Base-by-base conservation (phyloP, 139 green algal species). In the Volvox reticuliferus region DNA sequence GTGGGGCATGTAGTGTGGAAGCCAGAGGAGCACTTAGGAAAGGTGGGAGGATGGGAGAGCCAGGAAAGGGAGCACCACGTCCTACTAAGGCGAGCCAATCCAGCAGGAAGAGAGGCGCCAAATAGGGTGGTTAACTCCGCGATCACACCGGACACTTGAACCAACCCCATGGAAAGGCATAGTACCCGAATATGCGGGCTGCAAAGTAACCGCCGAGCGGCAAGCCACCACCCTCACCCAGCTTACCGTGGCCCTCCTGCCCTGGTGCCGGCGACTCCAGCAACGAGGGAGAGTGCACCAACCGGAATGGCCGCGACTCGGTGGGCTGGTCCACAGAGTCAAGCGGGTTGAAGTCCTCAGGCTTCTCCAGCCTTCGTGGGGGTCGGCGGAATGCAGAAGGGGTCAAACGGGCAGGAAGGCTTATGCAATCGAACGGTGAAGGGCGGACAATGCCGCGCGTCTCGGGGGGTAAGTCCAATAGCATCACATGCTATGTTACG, bases 261-360 rank as follows among this genome's bases (percentile, higher is more conserved):
- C 81, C 81, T 21, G 81, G 81, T 55, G 28, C 19, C n/a, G 81
- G 81, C 18, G 81, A 87, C 62, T 76, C 81, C 0, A 87, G 16
- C 1, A 78, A 63, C 55, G 81, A 76, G 0, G 81, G 81, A 9
- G 32, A 61, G 30, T 61, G 81, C 19, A 33, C 35, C 30, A 87
- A 63, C 19, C 81, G 61, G 32, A 87, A 76, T 21, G 81, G 81
- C 61, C 35, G 30, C n/a, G 61, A 62, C 30, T 87, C 81, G 9
- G 62, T 50, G 28, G 81, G 81, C 79, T 37, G 26, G 26, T 86
- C 79, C 79, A 73, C 79, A 28, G 79, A 86, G 62, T 88, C 82
- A 30, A 79, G 32, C 9, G 12, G 30, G 82, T 88, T 88, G 63
- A 61, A 50, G 26, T 71, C 79, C 79, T 84, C 30, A 24, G 79